phyloP scores from a whole-genome alignment of 257 asterid species.

The Gardenia jasminoides region DNA sequence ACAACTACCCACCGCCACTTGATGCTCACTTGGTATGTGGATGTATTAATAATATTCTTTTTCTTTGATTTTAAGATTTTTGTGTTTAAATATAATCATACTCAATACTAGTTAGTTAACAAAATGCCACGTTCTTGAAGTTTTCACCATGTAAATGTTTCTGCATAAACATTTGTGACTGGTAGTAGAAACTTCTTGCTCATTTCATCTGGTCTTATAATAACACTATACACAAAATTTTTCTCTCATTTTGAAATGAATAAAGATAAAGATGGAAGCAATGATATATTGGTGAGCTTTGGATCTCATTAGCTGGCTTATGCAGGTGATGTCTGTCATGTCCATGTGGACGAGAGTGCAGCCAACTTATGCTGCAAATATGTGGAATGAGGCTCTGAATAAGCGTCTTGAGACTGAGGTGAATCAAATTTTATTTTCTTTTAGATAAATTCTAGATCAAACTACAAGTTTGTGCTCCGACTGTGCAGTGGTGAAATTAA shows the following conservation, averaged over 20 bases:
- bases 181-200: not conserved
- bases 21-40: slow-evolving; percentile 98
- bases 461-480: not conserved
- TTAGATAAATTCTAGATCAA: not conserved
- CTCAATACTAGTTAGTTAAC: not conserved
- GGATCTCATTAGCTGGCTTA: not conserved
- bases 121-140: not conserved
- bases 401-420: slow-evolving; percentile 98
- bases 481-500: not conserved
- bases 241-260: not conserved
- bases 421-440: slow-evolving; percentile 13
- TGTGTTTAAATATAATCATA: not conserved
- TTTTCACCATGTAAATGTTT: not conserved
- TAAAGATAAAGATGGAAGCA: not conserved
- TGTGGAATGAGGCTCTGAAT: slow-evolving; percentile 99
- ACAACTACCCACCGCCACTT: slow-evolving; percentile 95
- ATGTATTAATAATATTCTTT: not conserved
- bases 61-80: not conserved
- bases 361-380: slow-evolving; percentile 99
- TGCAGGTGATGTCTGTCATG: slow-evolving; percentile 97
- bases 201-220: not conserved
- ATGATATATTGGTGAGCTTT: too few species aligned
- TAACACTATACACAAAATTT: not conserved
- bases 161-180: not conserved
- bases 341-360: slow-evolving; percentile 99